Base-by-base conservation (phyloP, 2,329 filamentous ascomycete genomes). In the Xylariaceae sp. region DNA sequence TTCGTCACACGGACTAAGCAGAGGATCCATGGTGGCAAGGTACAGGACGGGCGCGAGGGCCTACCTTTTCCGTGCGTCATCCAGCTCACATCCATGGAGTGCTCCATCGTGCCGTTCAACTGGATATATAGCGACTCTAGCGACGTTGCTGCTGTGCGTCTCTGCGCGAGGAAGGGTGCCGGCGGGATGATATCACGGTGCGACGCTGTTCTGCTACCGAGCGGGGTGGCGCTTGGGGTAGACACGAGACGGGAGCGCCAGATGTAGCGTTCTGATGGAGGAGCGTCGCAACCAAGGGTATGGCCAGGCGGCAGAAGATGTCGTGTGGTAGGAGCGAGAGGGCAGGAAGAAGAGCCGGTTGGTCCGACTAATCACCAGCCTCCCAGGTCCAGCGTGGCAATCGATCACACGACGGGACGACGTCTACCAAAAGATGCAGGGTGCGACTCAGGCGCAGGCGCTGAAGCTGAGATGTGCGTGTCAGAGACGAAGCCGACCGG, bases 71-170 rank as follows among this genome's bases (percentile, higher is more conserved):
- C 83, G 61, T 92, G 83, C 49, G 72, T 72, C 68, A 93, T 83
- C 87, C 87, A 94, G 61, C 83, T 88, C 54, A 93, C 86, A 62
- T 94, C 87, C 53, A 93, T 75, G 46, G 85, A 75, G 49, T 83
- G 80, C 62, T 90, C 85, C 85, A 90, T 90, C 6, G 34, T 44
- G 34, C 19, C 12, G 15, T 23, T 23, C 12, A 12, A 8, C 8
- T 23, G 8, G 21, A 23, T 8, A n/a, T 9, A 15, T 5, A 7
- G 18, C 12, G 15, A 29, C 16, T 5, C 7, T 16, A 29, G 27
- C 10, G 16, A 18, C 8, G 5, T 26, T 26, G 24, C 12, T 8
- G 24, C 12, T 13, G 24, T 29, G 21, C 15, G 7, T 16, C 27
- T 9, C 15, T 5, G 27, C 14, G 11, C 27, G 6, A 17, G 15